phyloP scores from a whole-genome alignment of 176 grass and related monocot genomes.

The Luzula sylvatica region DNA sequence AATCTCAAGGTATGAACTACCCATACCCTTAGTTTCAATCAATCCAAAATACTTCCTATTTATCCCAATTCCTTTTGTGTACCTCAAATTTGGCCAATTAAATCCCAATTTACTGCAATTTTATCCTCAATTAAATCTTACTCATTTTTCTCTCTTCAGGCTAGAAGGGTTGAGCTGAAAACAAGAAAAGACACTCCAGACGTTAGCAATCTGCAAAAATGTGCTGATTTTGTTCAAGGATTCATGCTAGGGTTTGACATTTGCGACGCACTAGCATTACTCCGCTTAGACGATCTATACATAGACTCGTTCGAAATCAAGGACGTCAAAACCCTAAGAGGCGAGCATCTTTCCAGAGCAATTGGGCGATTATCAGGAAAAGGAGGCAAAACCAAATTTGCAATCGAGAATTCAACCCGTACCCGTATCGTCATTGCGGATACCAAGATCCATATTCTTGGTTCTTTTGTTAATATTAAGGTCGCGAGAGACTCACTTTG shows the following conservation, averaged over 20 bases:
- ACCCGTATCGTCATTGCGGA: constrained; percentile 84
- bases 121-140: neutral
- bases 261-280: constrained; percentile 45
- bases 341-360: constrained; percentile 78
- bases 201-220: constrained; percentile 83
- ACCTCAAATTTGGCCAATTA: neutral
- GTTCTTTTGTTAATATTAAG: constrained; percentile 95
- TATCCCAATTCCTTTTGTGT: neutral
- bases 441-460: constrained; percentile 87
- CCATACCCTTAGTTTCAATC: neutral
- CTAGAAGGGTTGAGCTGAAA: constrained; percentile 79
- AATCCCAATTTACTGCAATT: neutral
- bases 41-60: neutral
- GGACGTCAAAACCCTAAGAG: constrained; percentile 84
- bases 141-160: constrained; percentile 20
- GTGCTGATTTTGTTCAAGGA: constrained; percentile 62
- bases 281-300: constrained; percentile 74
- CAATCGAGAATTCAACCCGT: constrained; percentile 87
- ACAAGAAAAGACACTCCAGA: constrained; percentile 70
- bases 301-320: constrained; percentile 95
- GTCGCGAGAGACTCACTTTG: constrained; percentile 82
- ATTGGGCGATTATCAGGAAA: constrained; percentile 85
- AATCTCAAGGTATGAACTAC: constrained; percentile 53
- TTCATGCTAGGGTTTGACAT: constrained; percentile 96
- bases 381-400: constrained; percentile 83